phyloP scores from a whole-genome alignment of 371 early-diverging fungal genomes.

The Rhizomucor miehei region DNA sequence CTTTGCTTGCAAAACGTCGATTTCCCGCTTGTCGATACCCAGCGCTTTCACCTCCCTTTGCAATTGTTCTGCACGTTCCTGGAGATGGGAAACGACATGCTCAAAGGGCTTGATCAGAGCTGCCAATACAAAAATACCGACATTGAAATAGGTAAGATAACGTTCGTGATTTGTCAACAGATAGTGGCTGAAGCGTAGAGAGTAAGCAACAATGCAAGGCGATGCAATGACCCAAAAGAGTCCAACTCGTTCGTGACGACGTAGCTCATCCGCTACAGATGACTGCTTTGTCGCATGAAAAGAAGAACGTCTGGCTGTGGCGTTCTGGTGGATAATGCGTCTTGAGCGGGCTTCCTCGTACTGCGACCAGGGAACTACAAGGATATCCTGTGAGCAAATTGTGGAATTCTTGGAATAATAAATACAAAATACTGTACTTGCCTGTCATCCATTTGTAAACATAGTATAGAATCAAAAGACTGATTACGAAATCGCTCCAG shows the following conservation, averaged over 20 bases:
- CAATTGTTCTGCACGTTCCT: constrained; percentile 50
- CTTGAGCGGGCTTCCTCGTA: constrained; percentile 54
- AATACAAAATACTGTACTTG: constrained; percentile 16
- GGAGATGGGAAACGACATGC: constrained; percentile 46
- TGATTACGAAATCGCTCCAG: constrained; percentile 66
- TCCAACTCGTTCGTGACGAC: constrained; percentile 54
- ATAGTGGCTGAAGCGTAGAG: constrained; percentile 51
- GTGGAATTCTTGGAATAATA: too few species aligned
- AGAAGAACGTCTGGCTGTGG: constrained; percentile 9
- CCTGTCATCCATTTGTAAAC: constrained; percentile 71
- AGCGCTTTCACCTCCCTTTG: constrained; percentile 49
- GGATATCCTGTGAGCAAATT: constrained; percentile 1
- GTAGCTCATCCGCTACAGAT: constrained; percentile 40
- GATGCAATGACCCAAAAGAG: constrained; percentile 53
- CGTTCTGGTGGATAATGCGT: constrained; percentile 26
- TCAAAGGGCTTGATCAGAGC: constrained; percentile 56
- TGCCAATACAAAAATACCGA: constrained; percentile 58
- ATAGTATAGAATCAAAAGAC: constrained; percentile 60
- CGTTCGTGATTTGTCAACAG: constrained; percentile 56
- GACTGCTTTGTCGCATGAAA: constrained; percentile 20
- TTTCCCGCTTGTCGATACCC: constrained; percentile 22
- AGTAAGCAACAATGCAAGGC: constrained; percentile 61
- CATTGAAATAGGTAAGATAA: constrained; percentile 58
- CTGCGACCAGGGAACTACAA: constrained; percentile 57
- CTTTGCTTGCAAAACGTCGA: constrained; percentile 37